These are phyloP conservation scores for Bipolaris bicolor DNA, from an alignment of 2,329 filamentous ascomycete genomes.

Conservation along the genomic window DNA sequence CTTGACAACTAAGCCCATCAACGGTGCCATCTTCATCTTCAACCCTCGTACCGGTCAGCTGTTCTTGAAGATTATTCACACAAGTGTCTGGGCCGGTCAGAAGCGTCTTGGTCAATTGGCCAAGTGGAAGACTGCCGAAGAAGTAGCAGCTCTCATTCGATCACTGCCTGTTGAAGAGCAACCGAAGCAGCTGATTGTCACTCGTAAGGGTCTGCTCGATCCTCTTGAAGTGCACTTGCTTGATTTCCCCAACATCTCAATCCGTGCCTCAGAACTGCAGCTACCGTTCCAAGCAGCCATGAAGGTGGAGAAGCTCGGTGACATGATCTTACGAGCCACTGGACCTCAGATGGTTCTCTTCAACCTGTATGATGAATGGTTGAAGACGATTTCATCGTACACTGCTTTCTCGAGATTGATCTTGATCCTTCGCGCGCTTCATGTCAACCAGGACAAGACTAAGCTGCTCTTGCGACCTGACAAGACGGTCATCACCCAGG, in stretches of 20 bases:
- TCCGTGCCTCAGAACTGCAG: constrained; percentile 94
- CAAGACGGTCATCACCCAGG: constrained; percentile 97
- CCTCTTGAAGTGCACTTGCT: constrained; percentile 95
- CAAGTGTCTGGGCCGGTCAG: constrained; percentile 97
- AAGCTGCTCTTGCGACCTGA: constrained; percentile 94
- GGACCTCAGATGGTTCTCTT: constrained; percentile 99
- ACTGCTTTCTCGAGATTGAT: constrained; percentile 96
- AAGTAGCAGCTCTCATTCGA: constrained; percentile 95
- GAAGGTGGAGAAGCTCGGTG: constrained; percentile 99
- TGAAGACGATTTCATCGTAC: constrained; percentile 98
- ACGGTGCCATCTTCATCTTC: constrained; percentile 99
- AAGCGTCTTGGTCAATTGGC: constrained; percentile 98
- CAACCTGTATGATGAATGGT: constrained; percentile 98
- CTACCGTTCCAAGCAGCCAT: constrained; percentile 99
- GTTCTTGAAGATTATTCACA: constrained; percentile 99
- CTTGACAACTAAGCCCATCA: constrained; percentile 98
- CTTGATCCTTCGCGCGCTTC: constrained; percentile 88
- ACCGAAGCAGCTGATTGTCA: constrained; percentile 98
- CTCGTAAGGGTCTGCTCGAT: constrained; percentile 94
- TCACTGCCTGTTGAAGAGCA: constrained; percentile 97
- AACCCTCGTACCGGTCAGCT: constrained; percentile 97
- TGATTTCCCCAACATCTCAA: constrained; percentile 99
- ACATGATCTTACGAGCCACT: constrained; percentile 97
- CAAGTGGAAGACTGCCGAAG: constrained; percentile 99
- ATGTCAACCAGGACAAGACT: constrained; percentile 98